phyloP scores from a whole-genome alignment of 2,329 filamentous ascomycete genomes.

The Pyrenophora teres region DNA sequence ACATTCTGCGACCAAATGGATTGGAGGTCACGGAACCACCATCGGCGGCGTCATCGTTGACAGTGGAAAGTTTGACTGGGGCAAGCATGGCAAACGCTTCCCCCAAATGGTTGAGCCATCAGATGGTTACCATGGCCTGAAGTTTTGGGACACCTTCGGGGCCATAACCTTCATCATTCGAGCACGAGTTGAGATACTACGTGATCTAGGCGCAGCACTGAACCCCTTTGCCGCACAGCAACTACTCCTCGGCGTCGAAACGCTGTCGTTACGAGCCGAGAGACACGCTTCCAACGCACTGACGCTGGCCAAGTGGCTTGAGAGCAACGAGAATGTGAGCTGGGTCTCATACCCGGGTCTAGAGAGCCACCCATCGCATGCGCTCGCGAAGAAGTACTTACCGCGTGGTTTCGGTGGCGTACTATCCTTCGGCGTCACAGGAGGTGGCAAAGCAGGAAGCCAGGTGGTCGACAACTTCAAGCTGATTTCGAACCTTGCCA shows the following conservation, averaged over 20 bases:
- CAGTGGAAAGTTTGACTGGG: slow-evolving; percentile 93
- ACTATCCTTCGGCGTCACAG: slow-evolving; percentile 90
- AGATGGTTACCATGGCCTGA: slow-evolving; percentile 88
- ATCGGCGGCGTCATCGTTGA: slow-evolving; percentile 87
- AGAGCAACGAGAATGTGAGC: slow-evolving; percentile 78
- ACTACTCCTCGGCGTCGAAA: slow-evolving; percentile 86
- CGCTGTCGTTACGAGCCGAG: slow-evolving; percentile 82
- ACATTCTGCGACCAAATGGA: slow-evolving; percentile 96
- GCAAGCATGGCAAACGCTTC: slow-evolving; percentile 79
- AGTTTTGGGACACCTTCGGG: slow-evolving; percentile 93
- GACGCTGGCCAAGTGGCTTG: slow-evolving; percentile 78
- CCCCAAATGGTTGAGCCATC: slow-evolving; percentile 90
- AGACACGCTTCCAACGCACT: slow-evolving; percentile 84
- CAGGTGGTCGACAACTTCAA: slow-evolving; percentile 93
- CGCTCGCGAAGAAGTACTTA: slow-evolving; percentile 84
- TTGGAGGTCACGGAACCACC: slow-evolving; percentile 88
- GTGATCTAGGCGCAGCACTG: slow-evolving; percentile 80
- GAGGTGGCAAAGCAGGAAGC: slow-evolving; percentile 79
- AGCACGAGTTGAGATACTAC: slow-evolving; percentile 84
- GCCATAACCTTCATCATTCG: slow-evolving; percentile 80
- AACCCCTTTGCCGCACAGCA: slow-evolving; percentile 95
- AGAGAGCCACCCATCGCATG: slow-evolving; percentile 78
- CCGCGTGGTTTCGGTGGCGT: slow-evolving; percentile 86
- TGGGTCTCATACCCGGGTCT: slow-evolving; percentile 97
- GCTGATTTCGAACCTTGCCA: slow-evolving; percentile 92